Percentiles rank a stretch among this genome's conserved stretches.
Evolutionary conservation across 2,329 filamentous ascomycete genomes (phyloP).

Genomic region (Colletotrichum phormii): DNA sequence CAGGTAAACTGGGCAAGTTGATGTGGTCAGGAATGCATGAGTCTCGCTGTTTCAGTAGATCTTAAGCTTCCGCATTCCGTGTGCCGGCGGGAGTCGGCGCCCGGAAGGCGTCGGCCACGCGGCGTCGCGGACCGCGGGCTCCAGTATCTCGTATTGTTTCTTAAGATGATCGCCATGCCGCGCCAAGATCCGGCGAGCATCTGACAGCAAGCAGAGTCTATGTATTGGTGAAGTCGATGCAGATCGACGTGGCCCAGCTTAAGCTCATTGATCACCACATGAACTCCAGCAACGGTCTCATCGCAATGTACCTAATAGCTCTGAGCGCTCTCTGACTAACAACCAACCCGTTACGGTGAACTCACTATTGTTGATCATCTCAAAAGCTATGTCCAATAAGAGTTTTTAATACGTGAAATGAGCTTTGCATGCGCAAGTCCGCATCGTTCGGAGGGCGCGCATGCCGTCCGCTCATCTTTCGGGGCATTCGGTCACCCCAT

Average conservation of each 20-base stretch:
- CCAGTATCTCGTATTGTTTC: not conserved
- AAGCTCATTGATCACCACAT: not conserved
- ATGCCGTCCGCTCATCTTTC: too few species aligned
- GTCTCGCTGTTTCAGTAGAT: not conserved
- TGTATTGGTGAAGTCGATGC: too few species aligned
- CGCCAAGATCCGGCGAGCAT: not conserved
- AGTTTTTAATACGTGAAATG: too few species aligned
- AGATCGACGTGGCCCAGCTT: not conserved
- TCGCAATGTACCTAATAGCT: not conserved
- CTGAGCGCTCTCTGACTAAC: too few species aligned
- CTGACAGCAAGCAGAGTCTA: not conserved
- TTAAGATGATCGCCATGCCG: not conserved
- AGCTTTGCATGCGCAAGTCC: too few species aligned
- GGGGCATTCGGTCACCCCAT: too few species aligned
- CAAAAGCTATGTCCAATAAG: not conserved
- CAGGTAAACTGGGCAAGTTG: not conserved
- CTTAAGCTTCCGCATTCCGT: not conserved
- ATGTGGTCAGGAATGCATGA: not conserved
- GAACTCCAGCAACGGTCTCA: not conserved
- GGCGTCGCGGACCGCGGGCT: constrained; percentile 15
- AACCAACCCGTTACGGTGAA: too few species aligned
- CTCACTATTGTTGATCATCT: too few species aligned
- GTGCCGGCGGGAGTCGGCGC: not conserved
- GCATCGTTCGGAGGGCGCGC: too few species aligned
- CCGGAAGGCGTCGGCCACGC: constrained; percentile 3